Evolutionary conservation across 805 yeast species (phyloP), one percentile per base, ranked within the genome.

Genomic region (Candida michaelii): DNA sequence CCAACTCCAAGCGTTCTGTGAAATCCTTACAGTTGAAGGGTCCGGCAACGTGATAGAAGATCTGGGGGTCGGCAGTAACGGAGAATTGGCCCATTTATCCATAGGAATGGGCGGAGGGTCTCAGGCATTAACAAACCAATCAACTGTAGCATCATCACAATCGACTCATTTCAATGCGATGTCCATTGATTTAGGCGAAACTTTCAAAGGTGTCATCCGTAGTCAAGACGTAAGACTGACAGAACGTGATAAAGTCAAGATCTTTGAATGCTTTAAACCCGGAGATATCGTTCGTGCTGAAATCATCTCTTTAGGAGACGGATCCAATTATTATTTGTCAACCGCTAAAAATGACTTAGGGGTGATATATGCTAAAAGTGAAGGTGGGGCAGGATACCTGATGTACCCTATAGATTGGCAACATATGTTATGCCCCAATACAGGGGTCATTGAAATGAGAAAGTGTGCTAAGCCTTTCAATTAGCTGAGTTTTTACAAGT

Each of bases 371-470:
- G 97, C 98, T 4, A 80, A 76, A 47, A 76, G 83, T 32, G 78
- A 75, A 48, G 83, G 82, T 13, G 80, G 81, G 3, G 69, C 75
- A 9, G 96, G 96, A 2, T 81, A 79, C 27, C 64, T 81, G 42
- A 80, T 93, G 88, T 84, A 82, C 53, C 95, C 99, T 2, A 65
- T 89, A 32, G 98, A 93, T 63, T 93, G 98, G 97, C 90, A 89
- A 64, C 85, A 89, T 10, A 93, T 95, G 98, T 74, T 84, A 24
- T 80, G 86, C 48, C 82, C 89, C 2, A 68, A 63, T 18, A 80
- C 90, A 2, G 97, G 97, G 1, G 76, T 74, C 8, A 63, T 79
- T 10, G 97, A 89, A 54, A 70, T 71, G 52, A 75, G 99, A 45
- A 93, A 93, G 62, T 88, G 96, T 65, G 99, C 99, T 2, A 89